These are phyloP conservation scores for Forsythia suspensa DNA, from an alignment of 257 asterid species.

Conservation along the genomic window DNA sequence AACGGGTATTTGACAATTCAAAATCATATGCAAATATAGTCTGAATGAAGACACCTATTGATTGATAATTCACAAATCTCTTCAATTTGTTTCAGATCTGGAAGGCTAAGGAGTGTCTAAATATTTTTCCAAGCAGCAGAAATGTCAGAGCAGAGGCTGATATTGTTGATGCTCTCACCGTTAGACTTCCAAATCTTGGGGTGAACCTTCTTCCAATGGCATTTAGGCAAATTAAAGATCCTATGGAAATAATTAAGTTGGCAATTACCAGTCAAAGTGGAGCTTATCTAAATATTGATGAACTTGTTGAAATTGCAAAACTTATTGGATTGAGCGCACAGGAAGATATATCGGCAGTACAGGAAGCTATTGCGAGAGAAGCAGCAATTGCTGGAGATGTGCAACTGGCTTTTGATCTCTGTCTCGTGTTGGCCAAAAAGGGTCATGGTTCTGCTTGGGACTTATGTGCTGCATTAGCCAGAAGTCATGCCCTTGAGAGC, in stretches of 20 bases:
- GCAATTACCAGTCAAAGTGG: conserved; percentile 85
- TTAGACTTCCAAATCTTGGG: conserved; percentile 94
- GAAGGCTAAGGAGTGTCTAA: conserved; percentile 98
- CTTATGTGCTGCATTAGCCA: conserved; percentile 95
- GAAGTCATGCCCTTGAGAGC: conserved; percentile 89
- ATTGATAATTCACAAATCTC: conserved; percentile 7
- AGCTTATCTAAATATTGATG: conserved; percentile 91
- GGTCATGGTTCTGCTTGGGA: conserved; percentile 99
- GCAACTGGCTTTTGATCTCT: conserved; percentile 95
- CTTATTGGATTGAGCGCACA: conserved; percentile 91
- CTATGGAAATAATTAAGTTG: conserved; percentile 85
- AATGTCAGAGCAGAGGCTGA: conserved; percentile 85
- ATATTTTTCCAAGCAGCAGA: conserved; percentile 83
- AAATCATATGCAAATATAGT: background rate
- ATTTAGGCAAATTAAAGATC: conserved; percentile 94
- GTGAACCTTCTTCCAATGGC: conserved; percentile 93
- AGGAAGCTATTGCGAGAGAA: conserved; percentile 99
- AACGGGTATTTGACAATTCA: background rate
- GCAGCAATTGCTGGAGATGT: conserved; percentile 97
- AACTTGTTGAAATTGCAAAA: conserved; percentile 86
- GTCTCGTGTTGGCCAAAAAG: conserved; percentile 84
- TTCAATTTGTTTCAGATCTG: conserved; percentile 60
- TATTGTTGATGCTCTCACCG: conserved; percentile 81
- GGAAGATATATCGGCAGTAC: conserved; percentile 85
- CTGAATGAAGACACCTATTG: background rate